phyloP scores from a whole-genome alignment of 2,329 filamentous ascomycete species.

The Paecilomyces niveus region DNA sequence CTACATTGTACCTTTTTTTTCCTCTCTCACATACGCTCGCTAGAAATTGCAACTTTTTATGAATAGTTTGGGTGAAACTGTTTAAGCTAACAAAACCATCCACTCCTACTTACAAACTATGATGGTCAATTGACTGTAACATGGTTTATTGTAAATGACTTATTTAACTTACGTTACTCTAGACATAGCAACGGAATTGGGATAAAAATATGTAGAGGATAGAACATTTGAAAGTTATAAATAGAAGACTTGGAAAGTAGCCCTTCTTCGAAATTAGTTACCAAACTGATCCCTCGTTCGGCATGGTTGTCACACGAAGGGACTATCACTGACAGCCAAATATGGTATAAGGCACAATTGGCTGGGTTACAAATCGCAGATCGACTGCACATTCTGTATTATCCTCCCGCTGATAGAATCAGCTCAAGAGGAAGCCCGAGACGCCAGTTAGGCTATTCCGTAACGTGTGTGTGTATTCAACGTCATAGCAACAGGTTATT shows the following conservation, averaged over 20 bases:
- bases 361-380: background rate
- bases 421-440: background rate
- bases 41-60: background rate
- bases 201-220: background rate
- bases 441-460: background rate
- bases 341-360: background rate
- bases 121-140: background rate
- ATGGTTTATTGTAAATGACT: background rate
- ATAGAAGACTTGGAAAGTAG: background rate
- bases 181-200: background rate
- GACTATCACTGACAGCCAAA: background rate
- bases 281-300: too few species aligned
- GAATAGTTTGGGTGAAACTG: background rate
- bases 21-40: background rate
- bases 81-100: background rate
- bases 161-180: background rate
- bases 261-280: too few species aligned
- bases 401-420: background rate
- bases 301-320: background rate
- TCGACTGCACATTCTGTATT: background rate
- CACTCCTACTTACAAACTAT: background rate
- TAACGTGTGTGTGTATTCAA: background rate
- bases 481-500: background rate
- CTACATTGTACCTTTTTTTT: too few species aligned
- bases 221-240: background rate